Conservation (phyloP, 805 yeast species). For the Yarrowia sp. region DNA sequence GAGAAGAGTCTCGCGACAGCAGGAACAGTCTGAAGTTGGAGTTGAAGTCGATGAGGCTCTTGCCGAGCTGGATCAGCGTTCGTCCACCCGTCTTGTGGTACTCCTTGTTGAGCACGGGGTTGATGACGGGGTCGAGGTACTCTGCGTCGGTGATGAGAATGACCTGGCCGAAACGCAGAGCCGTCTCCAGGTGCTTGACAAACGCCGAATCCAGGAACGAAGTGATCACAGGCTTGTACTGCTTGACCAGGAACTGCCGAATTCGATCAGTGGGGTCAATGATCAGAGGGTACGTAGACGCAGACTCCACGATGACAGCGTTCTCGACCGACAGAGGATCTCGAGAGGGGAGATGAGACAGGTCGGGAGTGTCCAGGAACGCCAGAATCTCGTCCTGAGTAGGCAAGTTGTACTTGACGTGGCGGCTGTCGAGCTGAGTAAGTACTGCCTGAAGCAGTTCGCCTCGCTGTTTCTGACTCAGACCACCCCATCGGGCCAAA, state of each 20-base stretch:
- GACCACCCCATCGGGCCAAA: conserved; percentile 57
- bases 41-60: conserved; percentile 63
- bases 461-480: conserved; percentile 51
- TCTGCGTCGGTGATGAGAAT: conserved; percentile 79
- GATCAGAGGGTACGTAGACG: conserved; percentile 51
- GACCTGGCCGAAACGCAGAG: conserved; percentile 77
- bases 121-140: conserved; percentile 68
- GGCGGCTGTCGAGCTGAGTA: conserved; percentile 38
- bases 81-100: conserved; percentile 68
- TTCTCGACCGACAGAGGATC: conserved; percentile 68
- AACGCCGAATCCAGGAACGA: conserved; percentile 72
- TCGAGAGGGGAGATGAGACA: conserved; percentile 42
- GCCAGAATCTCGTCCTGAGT: conserved; percentile 43
- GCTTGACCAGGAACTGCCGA: conserved; percentile 43
- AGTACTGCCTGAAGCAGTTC: conserved; percentile 31
- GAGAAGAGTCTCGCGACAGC: conserved; percentile 58
- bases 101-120: conserved; percentile 61
- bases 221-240: conserved; percentile 46
- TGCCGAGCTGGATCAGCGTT: conserved; percentile 56
- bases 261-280: conserved; percentile 68
- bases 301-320: conserved; percentile 49
- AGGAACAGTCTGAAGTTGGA: conserved; percentile 60
- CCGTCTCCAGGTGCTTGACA: conserved; percentile 68
- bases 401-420: conserved; percentile 42
- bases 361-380: conserved; percentile 52